Conservation (phyloP, 148 eudicot species). For the Hydrangea macrophylla region DNA sequence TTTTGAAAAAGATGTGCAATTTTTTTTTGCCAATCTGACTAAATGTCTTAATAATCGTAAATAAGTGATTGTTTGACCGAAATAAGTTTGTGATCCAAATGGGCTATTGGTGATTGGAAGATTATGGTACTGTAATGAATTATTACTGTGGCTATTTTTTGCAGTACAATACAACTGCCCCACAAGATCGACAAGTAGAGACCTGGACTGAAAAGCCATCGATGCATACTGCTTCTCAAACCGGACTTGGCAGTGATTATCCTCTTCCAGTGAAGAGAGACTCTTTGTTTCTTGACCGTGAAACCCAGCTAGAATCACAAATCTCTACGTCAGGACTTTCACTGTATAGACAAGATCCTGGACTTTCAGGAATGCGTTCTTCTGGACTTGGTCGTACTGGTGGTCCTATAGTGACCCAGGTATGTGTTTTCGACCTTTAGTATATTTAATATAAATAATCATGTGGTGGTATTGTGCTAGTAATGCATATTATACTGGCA, state of each 20-base stretch:
- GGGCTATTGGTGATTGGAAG: too few relatives aligned
- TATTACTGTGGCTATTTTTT: neutral
- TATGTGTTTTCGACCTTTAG: slow-evolving; percentile 16
- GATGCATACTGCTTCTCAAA: slow-evolving; percentile 24
- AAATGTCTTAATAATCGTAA: too few relatives aligned
- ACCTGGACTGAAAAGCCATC: slow-evolving; percentile 48
- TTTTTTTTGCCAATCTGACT: too few relatives aligned
- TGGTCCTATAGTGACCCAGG: slow-evolving; percentile 82
- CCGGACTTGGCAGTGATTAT: slow-evolving; percentile 38
- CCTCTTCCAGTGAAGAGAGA: slow-evolving; percentile 37
- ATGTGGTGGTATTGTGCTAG: neutral
- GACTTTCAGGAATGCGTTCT: slow-evolving; percentile 49
- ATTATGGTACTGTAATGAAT: neutral
- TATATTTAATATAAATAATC: neutral
- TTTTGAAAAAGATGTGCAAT: too few relatives aligned
- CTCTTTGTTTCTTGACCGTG: slow-evolving; percentile 40
- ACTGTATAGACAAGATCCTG: slow-evolving; percentile 55
- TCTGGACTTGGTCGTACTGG: slow-evolving; percentile 46
- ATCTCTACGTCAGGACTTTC: slow-evolving; percentile 45
- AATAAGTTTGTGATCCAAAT: too few relatives aligned
- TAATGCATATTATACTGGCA: neutral
- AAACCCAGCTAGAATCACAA: slow-evolving; percentile 38
- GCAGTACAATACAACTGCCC: slow-evolving; percentile 30
- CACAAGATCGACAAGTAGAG: slow-evolving; percentile 45
- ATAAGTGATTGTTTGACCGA: slow-evolving; percentile 19